These are phyloP conservation scores for Scheffersomyces parashehatae DNA, from an alignment of 1,139 yeast species.

Conservation along the genomic window DNA sequence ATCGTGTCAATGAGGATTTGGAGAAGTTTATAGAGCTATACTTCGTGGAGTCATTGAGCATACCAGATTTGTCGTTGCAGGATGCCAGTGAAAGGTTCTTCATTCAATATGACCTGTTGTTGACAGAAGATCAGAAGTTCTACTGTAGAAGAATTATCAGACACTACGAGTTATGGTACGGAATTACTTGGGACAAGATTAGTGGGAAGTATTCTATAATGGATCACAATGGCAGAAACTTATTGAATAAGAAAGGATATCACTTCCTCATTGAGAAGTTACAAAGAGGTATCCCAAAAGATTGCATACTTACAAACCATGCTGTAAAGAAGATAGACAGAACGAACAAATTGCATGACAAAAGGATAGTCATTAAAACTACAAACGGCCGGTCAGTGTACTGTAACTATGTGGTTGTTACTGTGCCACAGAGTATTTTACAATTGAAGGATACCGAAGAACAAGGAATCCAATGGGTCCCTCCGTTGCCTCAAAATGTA, in stretches of 20 bases:
- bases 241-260: conserved; percentile 63
- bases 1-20: conserved; percentile 55
- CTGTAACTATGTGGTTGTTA: conserved; percentile 61
- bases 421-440: conserved; percentile 75
- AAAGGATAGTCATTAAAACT: conserved; percentile 18
- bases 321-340: conserved; percentile 48
- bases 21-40: conserved; percentile 59
- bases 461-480: conserved; percentile 58
- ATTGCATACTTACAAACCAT: conserved; percentile 40
- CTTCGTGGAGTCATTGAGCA: conserved; percentile 46
- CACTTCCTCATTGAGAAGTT: conserved; percentile 51
- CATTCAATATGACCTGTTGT: conserved; percentile 41
- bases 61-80: conserved; percentile 50
- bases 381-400: conserved; percentile 15
- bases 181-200: conserved; percentile 62
- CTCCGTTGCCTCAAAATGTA: conserved; percentile 54
- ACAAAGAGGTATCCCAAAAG: conserved; percentile 35
- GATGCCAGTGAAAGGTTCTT: conserved; percentile 50
- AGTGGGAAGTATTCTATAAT: conserved; percentile 68
- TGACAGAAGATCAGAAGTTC: conserved; percentile 52
- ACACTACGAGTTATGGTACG: conserved; percentile 75
- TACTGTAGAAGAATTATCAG: conserved; percentile 55
- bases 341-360: conserved; percentile 14
- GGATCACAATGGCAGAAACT: conserved; percentile 75
- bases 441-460: conserved; percentile 33